Percentiles rank a stretch among this genome's conserved stretches.
phyloP scores from a whole-genome alignment of 2,329 filamentous ascomycete genomes.

The Teratosphaeria gauchensis region DNA sequence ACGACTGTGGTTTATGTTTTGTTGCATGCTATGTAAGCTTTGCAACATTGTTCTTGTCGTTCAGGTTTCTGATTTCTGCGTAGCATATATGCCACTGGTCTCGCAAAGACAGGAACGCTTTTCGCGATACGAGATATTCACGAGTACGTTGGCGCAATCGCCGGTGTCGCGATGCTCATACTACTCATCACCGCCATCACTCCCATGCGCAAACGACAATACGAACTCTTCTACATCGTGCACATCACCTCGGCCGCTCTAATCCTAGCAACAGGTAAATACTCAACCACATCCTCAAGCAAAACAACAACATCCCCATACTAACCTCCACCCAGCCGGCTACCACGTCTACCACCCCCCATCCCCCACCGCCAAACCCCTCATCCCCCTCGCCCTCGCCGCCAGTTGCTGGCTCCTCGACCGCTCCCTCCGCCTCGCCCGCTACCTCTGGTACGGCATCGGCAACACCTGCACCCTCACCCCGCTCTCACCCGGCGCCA shows the following conservation, averaged over 20 bases:
- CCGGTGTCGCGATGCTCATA: too few relatives aligned
- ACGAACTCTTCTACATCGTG: too few relatives aligned
- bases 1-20: constrained; percentile 13
- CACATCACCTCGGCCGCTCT: too few relatives aligned
- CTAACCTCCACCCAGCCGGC: constrained; percentile 4
- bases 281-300: too few relatives aligned
- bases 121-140: too few relatives aligned
- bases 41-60: constrained; percentile 2
- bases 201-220: too few relatives aligned
- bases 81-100: too few relatives aligned
- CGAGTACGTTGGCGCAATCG: too few relatives aligned
- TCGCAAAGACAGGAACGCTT: too few relatives aligned
- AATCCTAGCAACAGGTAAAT: too few relatives aligned
- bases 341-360: constrained; percentile 12
- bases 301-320: background rate
- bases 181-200: too few relatives aligned
- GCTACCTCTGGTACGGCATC: constrained; percentile 11
- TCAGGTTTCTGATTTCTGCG: background rate
- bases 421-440: constrained; percentile 8
- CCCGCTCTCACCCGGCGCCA: constrained; percentile 11
- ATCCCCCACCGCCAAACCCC: constrained; percentile 2
- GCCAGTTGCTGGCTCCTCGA: constrained; percentile 12
- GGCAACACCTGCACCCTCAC: constrained; percentile 12
- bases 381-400: constrained; percentile 6
- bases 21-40: constrained; percentile 14